These are phyloP conservation scores for Phaffomyces antillensis DNA, from an alignment of 805 yeast species.

Conservation along the genomic window DNA sequence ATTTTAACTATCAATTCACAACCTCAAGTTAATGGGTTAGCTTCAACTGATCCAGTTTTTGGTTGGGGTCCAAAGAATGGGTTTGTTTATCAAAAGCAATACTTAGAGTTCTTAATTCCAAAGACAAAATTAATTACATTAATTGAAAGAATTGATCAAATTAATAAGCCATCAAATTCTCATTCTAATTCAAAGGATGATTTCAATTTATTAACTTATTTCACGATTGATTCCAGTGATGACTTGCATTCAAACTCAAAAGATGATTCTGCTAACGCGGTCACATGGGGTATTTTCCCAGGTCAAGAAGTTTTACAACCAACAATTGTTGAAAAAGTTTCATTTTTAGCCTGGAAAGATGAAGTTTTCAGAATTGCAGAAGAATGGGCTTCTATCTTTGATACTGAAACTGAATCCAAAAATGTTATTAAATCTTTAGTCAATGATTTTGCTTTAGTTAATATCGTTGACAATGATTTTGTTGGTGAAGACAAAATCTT, in stretches of 20 bases:
- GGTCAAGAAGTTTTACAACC: slow-evolving; percentile 94
- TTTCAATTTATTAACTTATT: slow-evolving; percentile 59
- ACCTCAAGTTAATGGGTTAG: slow-evolving; percentile 80
- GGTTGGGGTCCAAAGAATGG: slow-evolving; percentile 98
- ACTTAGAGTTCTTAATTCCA: slow-evolving; percentile 78
- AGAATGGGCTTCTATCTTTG: slow-evolving; percentile 67
- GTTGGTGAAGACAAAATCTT: slow-evolving; percentile 54
- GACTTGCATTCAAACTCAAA: slow-evolving; percentile 61
- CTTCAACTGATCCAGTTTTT: slow-evolving; percentile 59
- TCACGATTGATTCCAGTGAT: slow-evolving; percentile 58
- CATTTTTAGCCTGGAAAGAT: slow-evolving; percentile 96
- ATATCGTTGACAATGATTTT: slow-evolving; percentile 85
- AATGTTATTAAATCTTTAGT: slow-evolving; percentile 37
- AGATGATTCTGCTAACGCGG: slow-evolving; percentile 77
- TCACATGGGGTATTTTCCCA: slow-evolving; percentile 98
- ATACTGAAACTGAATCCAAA: slow-evolving; percentile 27
- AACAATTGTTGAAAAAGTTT: slow-evolving; percentile 85
- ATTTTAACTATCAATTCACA: slow-evolving; percentile 87
- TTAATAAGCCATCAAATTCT: slow-evolving; percentile 30
- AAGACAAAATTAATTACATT: slow-evolving; percentile 33
- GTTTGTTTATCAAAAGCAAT: slow-evolving; percentile 90
- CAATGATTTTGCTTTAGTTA: slow-evolving; percentile 65
- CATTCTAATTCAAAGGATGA: slow-evolving; percentile 24
- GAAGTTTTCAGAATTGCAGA: slow-evolving; percentile 78
- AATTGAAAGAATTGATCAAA: slow-evolving; percentile 36